Evolutionary conservation across 306 rosid genomes (phyloP).

Genomic region (Acacia acuminata): DNA sequence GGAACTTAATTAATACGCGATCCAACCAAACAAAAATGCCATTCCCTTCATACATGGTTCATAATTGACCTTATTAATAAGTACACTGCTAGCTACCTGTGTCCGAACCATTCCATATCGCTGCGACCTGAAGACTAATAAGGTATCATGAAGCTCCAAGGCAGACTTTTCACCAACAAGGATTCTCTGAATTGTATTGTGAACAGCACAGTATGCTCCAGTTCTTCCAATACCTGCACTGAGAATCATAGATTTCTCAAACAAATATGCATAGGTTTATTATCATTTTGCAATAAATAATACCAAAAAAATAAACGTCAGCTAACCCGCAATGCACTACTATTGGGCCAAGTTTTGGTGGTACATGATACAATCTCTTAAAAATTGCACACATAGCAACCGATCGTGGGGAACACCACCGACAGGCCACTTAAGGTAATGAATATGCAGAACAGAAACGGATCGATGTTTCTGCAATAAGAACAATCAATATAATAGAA

Average conservation of each 20-base stretch:
- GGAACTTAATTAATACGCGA: not conserved
- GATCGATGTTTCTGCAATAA: conserved; percentile 59
- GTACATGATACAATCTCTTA: conserved; percentile 58
- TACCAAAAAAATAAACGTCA: too few species aligned
- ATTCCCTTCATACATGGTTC: not conserved
- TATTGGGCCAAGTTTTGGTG: conserved; percentile 77
- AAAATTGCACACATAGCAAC: conserved; percentile 68
- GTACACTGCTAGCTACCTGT: conserved; percentile 43
- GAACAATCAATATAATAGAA: conserved; percentile 22
- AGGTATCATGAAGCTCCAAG: conserved; percentile 60
- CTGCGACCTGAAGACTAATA: conserved; percentile 76
- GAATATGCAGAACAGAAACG: conserved; percentile 76
- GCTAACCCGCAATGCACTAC: conserved; percentile 93
- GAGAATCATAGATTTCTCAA: conserved; percentile 55
- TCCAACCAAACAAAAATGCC: conserved; percentile 8
- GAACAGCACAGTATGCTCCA: conserved; percentile 85
- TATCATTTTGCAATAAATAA: not conserved
- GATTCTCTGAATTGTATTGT: conserved; percentile 87
- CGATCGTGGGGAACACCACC: conserved; percentile 84
- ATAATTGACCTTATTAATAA: not conserved
- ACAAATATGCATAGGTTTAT: conserved; percentile 21
- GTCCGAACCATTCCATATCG: conserved; percentile 89
- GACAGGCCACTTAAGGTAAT: conserved; percentile 90
- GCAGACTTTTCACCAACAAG: conserved; percentile 86
- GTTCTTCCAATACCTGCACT: conserved; percentile 99